A percentile compares a stretch with the other conserved stretches of the same genome.
Evolutionary conservation across 306 rosid species (phyloP).

Genomic region (Medicago arabica): DNA sequence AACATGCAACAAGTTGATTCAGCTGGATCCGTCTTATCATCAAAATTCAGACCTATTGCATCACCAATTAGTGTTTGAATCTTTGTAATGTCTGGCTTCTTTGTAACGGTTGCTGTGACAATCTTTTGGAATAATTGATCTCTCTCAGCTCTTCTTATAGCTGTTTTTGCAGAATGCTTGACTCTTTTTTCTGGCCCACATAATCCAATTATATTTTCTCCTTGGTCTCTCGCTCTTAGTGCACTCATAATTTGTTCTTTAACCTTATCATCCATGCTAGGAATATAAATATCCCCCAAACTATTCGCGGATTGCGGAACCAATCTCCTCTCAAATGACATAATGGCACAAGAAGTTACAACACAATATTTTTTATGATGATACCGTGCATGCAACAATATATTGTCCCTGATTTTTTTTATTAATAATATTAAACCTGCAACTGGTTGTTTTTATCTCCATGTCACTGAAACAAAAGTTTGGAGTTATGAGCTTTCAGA

Average conservation of each 20-base stretch:
- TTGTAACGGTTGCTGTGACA: background rate
- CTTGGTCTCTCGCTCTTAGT: background rate
- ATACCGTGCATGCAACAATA: no score
- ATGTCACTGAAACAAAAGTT: no score
- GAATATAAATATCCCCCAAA: background rate
- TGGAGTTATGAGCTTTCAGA: no score
- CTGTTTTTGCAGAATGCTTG: background rate
- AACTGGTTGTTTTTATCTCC: no score
- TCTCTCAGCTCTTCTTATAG: background rate
- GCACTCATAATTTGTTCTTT: background rate
- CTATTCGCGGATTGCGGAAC: background rate
- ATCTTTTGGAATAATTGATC: background rate
- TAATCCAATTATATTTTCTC: background rate
- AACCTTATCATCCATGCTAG: background rate
- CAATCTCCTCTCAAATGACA: no score
- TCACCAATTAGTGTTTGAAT: slow-evolving; percentile 14
- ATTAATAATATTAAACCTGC: no score
- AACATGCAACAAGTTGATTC: background rate
- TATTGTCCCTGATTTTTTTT: no score
- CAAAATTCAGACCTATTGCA: slow-evolving; percentile 2
- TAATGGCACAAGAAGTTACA: no score
- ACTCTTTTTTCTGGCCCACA: background rate
- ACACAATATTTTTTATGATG: background rate
- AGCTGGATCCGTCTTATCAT: background rate
- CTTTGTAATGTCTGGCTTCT: background rate